Conservation (phyloP, 352 stramenopile genomes). For the Pythium vanterpoolii region DNA sequence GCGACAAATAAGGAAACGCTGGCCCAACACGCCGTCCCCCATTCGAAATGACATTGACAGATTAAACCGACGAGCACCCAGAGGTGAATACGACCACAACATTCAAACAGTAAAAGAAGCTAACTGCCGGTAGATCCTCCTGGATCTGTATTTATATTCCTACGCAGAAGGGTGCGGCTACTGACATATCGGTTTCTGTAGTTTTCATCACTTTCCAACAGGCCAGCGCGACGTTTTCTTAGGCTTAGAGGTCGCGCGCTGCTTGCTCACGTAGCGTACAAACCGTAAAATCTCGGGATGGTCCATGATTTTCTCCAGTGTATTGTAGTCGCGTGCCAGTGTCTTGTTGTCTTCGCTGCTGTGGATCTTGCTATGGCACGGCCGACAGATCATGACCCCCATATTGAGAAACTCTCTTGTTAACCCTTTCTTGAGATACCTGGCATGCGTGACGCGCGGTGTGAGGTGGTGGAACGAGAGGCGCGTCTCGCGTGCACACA, state of each 20-base stretch:
- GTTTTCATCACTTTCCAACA: conserved; percentile 21
- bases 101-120: too few relatives aligned
- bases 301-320: conserved; percentile 88
- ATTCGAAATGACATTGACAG: too few relatives aligned
- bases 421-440: conserved; percentile 80
- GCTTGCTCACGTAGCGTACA: conserved; percentile 89
- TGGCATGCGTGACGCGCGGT: conserved; percentile 76
- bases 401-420: conserved; percentile 75
- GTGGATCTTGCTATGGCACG: conserved; percentile 92
- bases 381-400: conserved; percentile 89
- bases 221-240: conserved; percentile 60
- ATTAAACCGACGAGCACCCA: too few relatives aligned
- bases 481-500: conserved; percentile 91
- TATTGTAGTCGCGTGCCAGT: conserved; percentile 89
- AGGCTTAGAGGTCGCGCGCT: conserved; percentile 66
- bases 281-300: conserved; percentile 87
- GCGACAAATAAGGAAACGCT: too few relatives aligned
- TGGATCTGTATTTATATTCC: too few relatives aligned
- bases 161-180: too few relatives aligned
- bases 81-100: too few relatives aligned
- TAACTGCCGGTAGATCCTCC: too few relatives aligned
- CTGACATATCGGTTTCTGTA: not conserved
- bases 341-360: conserved; percentile 87
- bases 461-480: conserved; percentile 93
- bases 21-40: too few relatives aligned